Conservation (phyloP, 352 stramenopile species). For the Phytophthora tubulina region DNA sequence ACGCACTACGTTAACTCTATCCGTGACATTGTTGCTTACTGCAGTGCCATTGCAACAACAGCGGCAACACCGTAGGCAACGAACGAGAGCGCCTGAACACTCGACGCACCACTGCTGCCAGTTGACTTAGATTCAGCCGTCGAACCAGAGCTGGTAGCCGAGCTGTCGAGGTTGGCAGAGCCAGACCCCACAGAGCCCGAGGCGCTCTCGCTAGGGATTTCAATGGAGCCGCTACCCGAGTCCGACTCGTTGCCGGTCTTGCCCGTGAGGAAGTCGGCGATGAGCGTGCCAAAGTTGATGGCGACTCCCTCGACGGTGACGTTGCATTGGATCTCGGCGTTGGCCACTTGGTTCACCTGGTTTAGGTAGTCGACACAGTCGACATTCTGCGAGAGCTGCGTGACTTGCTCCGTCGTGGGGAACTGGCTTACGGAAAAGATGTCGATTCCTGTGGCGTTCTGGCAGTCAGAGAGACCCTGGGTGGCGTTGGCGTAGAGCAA, state of each 20-base stretch:
- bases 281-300: constrained; percentile 60
- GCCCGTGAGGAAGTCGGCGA: constrained; percentile 66
- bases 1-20: constrained; percentile 41
- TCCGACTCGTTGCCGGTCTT: constrained; percentile 73
- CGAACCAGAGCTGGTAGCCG: constrained; percentile 21
- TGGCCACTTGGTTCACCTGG: constrained; percentile 77
- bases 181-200: constrained; percentile 26
- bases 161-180: constrained; percentile 29
- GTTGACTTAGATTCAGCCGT: constrained; percentile 17
- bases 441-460: constrained; percentile 60
- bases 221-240: constrained; percentile 47
- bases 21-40: constrained; percentile 18
- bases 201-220: constrained; percentile 34
- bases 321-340: constrained; percentile 70
- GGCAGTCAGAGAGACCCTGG: constrained; percentile 50
- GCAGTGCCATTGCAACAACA: constrained; percentile 29
- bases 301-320: constrained; percentile 53
- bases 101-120: constrained; percentile 9
- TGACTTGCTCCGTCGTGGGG: constrained; percentile 63
- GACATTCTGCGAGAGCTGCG: constrained; percentile 59
- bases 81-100: constrained; percentile 16
- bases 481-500: constrained; percentile 69
- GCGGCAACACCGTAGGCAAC: constrained; percentile 31
- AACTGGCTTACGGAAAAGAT: constrained; percentile 62
- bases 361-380: constrained; percentile 77